phyloP scores from a whole-genome alignment of 495 filamentous ascomycete species.

The Penicillium cosmopolitanum region DNA sequence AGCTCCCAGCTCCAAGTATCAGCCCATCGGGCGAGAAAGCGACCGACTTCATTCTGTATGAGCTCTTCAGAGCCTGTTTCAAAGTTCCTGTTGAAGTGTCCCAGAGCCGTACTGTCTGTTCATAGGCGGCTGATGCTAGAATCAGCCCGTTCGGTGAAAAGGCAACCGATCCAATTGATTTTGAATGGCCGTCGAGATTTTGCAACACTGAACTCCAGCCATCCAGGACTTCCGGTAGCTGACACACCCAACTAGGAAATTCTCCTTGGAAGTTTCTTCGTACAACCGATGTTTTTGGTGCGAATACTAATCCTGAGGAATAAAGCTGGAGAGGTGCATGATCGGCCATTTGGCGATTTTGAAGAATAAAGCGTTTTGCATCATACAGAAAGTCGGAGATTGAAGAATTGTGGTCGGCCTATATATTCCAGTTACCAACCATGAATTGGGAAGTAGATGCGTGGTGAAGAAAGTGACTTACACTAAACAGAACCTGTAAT shows the following conservation, averaged over 20 bases:
- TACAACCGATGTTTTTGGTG: slow-evolving; percentile 33
- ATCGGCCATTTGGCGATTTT: slow-evolving; percentile 34
- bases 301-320: slow-evolving; percentile 38
- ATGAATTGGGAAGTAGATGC: neutral
- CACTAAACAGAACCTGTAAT: neutral
- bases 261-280: slow-evolving; percentile 17
- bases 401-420: slow-evolving; percentile 19
- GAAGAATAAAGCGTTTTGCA: slow-evolving; percentile 39
- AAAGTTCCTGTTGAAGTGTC: neutral
- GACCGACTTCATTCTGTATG: slow-evolving; percentile 15
- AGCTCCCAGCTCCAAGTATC: slow-evolving; percentile 33
- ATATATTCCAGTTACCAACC: neutral
- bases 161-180: slow-evolving; percentile 14
- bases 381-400: slow-evolving; percentile 26
- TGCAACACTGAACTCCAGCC: slow-evolving; percentile 16
- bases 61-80: slow-evolving; percentile 17
- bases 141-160: slow-evolving; percentile 25
- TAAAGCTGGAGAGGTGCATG: slow-evolving; percentile 31
- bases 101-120: slow-evolving; percentile 15
- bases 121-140: slow-evolving; percentile 18
- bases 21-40: slow-evolving; percentile 31
- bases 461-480: neutral
- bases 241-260: slow-evolving; percentile 15
- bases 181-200: slow-evolving; percentile 23
- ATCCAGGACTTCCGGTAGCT: slow-evolving; percentile 16